Percentiles rank a stretch among this genome's conserved stretches.
Conservation (phyloP, 805 yeast species). For the Cyberlindnera xylosilytica region DNA sequence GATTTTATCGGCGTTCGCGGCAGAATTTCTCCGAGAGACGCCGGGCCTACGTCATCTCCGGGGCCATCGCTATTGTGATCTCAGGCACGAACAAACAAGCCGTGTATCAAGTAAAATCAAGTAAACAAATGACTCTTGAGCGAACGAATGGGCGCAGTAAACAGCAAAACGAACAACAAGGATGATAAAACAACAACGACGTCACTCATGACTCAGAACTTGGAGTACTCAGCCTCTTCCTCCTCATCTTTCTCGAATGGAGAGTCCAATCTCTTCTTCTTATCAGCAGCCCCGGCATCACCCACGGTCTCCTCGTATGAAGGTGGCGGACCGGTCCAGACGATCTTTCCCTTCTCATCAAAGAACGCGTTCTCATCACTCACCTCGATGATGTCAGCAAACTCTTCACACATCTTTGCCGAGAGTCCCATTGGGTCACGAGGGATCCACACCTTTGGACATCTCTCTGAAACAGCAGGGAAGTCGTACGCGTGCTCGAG, state of each 20-base stretch:
- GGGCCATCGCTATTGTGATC: too few species aligned
- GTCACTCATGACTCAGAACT: too few species aligned
- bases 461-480: conserved; percentile 66
- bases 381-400: conserved; percentile 54
- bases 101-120: too few species aligned
- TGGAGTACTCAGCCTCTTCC: neutral
- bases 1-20: too few species aligned
- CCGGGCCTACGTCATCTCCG: too few species aligned
- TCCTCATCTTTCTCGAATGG: conserved; percentile 1
- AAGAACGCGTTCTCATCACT: conserved; percentile 68
- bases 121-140: too few species aligned
- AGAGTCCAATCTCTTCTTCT: neutral
- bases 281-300: neutral
- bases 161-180: too few species aligned
- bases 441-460: conserved; percentile 92
- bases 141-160: too few species aligned
- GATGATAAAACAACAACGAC: neutral
- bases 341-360: conserved; percentile 44
- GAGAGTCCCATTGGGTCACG: conserved; percentile 84
- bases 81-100: too few species aligned
- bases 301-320: conserved; percentile 20
- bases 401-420: conserved; percentile 49
- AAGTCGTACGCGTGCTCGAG: conserved; percentile 65
- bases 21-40: too few species aligned
- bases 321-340: conserved; percentile 54